Evolutionary conservation across 306 rosid genomes (phyloP), one percentile per base, ranked within the genome.

Genomic region (Echinosophora koreensis): DNA sequence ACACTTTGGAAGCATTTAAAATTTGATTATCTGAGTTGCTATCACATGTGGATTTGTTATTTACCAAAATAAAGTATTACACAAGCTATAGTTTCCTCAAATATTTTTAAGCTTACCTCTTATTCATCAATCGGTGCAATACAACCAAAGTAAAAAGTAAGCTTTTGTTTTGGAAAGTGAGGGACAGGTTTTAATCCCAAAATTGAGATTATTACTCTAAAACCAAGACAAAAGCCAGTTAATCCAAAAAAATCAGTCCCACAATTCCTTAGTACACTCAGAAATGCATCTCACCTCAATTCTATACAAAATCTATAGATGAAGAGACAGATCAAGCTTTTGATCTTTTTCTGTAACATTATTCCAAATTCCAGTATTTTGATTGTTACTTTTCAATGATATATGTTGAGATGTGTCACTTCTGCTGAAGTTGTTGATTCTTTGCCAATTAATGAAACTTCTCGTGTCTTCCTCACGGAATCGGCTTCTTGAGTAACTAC

Each of bases 311-410:
- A 49, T 77, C 88, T 90, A 90, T 77, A 93, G 80, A 81, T 83
- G 95, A 57, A 91, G 97, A 78, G 96, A 91, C 73, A 93, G 88
- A 77, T 93, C 96, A 84, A 93, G 93, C 39, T 81, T 88, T 54
- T 85, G 86, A 44, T 88, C 89, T 18, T 65, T 80, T 27, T 81
- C 86, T 80, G 81, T 77, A 15, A 69, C 77, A 79, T 73, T 35
- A 56, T 15, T 78, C 84, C 61, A 34, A 51, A 52, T 80, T 76
- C 79, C 85, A 69, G 49, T 27, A 49, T 71, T 73, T 28, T 82
- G 79, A 68, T 57, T 55, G 37, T 35, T 54, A 9, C 14, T 77
- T 61, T 28, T 74, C 80, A 18, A 10, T 18, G 84, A 65, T 46
- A 63, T 13, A 54, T 57, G 82, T 11, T 75, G 85, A 70, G 85